Percentiles rank a stretch among this genome's conserved stretches.
Conservation (phyloP, 208 protist species). For the Trypanosoma congolense region DNA sequence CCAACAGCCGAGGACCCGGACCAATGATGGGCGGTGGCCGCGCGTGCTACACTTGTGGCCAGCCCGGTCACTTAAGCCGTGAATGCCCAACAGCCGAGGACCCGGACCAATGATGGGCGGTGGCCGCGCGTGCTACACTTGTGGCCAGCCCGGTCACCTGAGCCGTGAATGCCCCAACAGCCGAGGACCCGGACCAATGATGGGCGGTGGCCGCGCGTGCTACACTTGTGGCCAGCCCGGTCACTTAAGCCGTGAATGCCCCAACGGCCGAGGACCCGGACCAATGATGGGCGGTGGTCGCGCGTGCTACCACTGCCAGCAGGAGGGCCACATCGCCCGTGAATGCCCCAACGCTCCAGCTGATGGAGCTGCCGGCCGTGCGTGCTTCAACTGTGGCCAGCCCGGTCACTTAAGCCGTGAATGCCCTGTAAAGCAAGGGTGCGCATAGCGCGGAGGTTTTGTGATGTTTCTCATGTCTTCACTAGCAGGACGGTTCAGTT, state of each 20-base stretch:
- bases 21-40: constrained; percentile 4
- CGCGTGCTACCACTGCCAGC: constrained; percentile 1
- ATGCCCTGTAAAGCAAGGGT: constrained; percentile 43
- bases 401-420: constrained; percentile 80
- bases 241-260: constrained; percentile 4
- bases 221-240: neutral
- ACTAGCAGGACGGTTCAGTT: neutral
- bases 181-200: neutral
- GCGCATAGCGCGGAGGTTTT: neutral
- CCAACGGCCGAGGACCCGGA: neutral
- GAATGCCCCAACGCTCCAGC: neutral
- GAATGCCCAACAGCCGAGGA: neutral
- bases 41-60: neutral
- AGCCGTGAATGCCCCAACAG: neutral
- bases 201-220: constrained; percentile 6
- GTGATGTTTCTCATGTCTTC: neutral
- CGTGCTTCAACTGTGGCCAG: constrained; percentile 80
- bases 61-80: constrained; percentile 1
- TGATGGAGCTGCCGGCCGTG: constrained; percentile 17
- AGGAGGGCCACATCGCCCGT: constrained; percentile 2
- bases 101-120: neutral
- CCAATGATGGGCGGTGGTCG: constrained; percentile 2
- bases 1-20: constrained; percentile 9
- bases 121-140: constrained; percentile 4
- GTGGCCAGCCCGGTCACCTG: neutral